These are phyloP conservation scores for Penicillium longicatenatum DNA, from an alignment of 495 filamentous ascomycete genomes.

Conservation along the genomic window DNA sequence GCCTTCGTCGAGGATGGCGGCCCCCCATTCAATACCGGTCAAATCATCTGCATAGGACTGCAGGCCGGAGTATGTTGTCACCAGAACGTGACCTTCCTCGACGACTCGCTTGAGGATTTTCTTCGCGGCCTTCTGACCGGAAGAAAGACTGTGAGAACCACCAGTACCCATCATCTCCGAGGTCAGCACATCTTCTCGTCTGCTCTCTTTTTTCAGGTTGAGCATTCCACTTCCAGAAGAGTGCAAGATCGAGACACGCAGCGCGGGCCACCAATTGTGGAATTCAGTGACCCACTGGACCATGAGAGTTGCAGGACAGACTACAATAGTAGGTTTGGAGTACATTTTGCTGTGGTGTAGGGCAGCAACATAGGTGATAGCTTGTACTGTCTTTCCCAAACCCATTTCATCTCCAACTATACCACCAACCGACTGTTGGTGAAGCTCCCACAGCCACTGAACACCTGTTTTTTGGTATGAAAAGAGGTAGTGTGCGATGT, in stretches of 20 bases:
- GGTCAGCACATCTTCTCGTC: slow-evolving; percentile 66
- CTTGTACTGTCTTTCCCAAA: slow-evolving; percentile 92
- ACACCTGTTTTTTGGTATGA: slow-evolving; percentile 96
- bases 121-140: slow-evolving; percentile 63
- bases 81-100: slow-evolving; percentile 85
- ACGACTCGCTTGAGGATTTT: slow-evolving; percentile 80
- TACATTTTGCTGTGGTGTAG: slow-evolving; percentile 87
- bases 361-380: slow-evolving; percentile 87
- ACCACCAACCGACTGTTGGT: slow-evolving; percentile 83
- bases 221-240: slow-evolving; percentile 96
- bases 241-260: slow-evolving; percentile 93
- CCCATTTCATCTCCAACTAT: slow-evolving; percentile 99
- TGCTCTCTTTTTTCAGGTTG: slow-evolving; percentile 68
- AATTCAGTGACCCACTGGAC: slow-evolving; percentile 99
- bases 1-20: slow-evolving; percentile 93
- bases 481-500: slow-evolving; percentile 87
- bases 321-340: slow-evolving; percentile 80
- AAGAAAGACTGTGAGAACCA: slow-evolving; percentile 41
- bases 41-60: slow-evolving; percentile 81
- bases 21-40: slow-evolving; percentile 83
- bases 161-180: slow-evolving; percentile 38
- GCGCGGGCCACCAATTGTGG: slow-evolving; percentile 94
- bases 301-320: slow-evolving; percentile 91
- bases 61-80: slow-evolving; percentile 93
- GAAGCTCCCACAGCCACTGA: slow-evolving; percentile 95